Conservation (phyloP, 768 basidiomycete species). For the Naganishia vishniacii region DNA sequence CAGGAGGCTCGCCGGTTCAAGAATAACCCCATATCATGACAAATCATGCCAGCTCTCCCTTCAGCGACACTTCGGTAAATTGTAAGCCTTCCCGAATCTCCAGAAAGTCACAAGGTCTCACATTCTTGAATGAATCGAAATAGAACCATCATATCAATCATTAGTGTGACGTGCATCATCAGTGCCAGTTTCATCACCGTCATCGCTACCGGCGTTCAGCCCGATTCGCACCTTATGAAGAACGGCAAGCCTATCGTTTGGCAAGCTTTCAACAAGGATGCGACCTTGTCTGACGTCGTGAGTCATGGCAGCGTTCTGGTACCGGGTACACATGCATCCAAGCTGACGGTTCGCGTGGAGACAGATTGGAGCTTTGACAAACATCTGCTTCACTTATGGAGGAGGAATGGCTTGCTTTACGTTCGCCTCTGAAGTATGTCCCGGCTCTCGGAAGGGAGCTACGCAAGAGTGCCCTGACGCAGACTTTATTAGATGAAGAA, state of each 20-base stretch:
- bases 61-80: conserved; percentile 33
- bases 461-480: too few relatives aligned
- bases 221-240: conserved; percentile 25
- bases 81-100: conserved; percentile 7
- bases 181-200: conserved; percentile 33
- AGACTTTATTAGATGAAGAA: conserved; percentile 32
- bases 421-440: conserved; percentile 33
- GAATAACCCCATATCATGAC: neutral
- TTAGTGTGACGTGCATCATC: conserved; percentile 34
- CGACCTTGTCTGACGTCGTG: conserved; percentile 30
- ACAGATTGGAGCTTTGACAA: conserved; percentile 34
- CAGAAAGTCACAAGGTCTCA: too few relatives aligned
- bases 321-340: neutral
- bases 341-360: neutral
- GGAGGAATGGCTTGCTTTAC: conserved; percentile 36
- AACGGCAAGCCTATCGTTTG: conserved; percentile 32
- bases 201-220: conserved; percentile 33
- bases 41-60: conserved; percentile 27
- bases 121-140: neutral
- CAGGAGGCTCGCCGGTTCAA: neutral
- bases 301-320: neutral
- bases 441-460: too few relatives aligned
- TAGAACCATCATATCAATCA: conserved; percentile 22
- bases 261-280: conserved; percentile 29
- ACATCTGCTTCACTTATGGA: conserved; percentile 35